These are phyloP conservation scores for Kwoniella newhampshirensis DNA, from an alignment of 768 basidiomycete species.

Conservation along the genomic window DNA sequence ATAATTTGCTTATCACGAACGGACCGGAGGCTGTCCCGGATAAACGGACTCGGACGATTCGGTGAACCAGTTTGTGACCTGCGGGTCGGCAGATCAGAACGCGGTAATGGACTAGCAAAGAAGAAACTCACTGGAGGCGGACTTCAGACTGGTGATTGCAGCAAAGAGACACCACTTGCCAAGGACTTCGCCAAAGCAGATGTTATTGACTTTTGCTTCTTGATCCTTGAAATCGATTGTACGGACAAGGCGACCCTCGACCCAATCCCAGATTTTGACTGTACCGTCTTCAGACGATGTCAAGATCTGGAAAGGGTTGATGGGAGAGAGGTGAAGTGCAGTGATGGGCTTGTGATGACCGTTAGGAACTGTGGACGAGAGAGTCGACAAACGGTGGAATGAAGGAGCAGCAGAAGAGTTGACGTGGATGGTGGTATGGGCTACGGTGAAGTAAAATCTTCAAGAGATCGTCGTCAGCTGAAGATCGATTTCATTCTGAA, in stretches of 20 bases:
- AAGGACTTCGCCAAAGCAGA: conserved; percentile 39
- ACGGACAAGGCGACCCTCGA: conserved; percentile 75
- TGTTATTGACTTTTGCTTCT: conserved; percentile 52
- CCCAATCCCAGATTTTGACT: conserved; percentile 88
- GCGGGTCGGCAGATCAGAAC: not conserved
- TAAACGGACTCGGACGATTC: conserved; percentile 11
- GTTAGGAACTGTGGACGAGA: conserved; percentile 53
- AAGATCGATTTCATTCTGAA: conserved; percentile 11
- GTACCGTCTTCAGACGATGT: conserved; percentile 81
- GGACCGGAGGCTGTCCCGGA: conserved; percentile 3
- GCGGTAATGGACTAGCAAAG: not conserved
- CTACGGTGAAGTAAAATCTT: conserved; percentile 84
- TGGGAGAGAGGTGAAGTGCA: conserved; percentile 72
- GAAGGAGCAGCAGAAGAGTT: conserved; percentile 79
- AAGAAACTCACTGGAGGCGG: conserved; percentile 8
- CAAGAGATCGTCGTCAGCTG: conserved; percentile 4
- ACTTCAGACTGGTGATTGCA: conserved; percentile 21
- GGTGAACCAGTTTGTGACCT: conserved; percentile 14
- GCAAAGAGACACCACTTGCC: conserved; percentile 41
- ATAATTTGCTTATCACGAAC: conserved; percentile 31
- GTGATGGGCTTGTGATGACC: conserved; percentile 64
- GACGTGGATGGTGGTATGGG: conserved; percentile 78
- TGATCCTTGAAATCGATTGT: conserved; percentile 68
- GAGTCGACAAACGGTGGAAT: conserved; percentile 73
- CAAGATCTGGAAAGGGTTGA: conserved; percentile 84